phyloP scores from a whole-genome alignment of 1,284 basidiomycete genomes.

The Ceratobasidium theobromae region DNA sequence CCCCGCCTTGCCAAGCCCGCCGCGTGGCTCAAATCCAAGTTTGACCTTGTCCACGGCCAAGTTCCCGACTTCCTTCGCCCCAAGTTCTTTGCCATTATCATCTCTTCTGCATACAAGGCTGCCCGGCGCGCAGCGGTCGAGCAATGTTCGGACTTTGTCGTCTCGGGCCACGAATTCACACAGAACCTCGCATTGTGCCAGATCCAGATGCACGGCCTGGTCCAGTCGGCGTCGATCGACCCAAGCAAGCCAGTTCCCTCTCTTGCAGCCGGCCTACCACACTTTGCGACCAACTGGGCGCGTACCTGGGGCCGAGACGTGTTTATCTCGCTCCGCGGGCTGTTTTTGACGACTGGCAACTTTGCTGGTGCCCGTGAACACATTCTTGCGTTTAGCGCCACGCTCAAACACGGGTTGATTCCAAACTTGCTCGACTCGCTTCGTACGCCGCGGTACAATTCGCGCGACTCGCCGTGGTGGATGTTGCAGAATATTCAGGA shows the following conservation, averaged over 20 bases:
- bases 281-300: conserved; percentile 89
- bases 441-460: conserved; percentile 85
- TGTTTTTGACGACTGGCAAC: conserved; percentile 91
- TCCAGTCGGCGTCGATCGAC: conserved; percentile 82
- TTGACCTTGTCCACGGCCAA: conserved; percentile 71
- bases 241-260: conserved; percentile 70
- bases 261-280: conserved; percentile 91
- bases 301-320: conserved; percentile 97
- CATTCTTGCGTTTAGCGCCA: conserved; percentile 86
- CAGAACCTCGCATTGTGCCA: conserved; percentile 84
- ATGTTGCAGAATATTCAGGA: conserved; percentile 98
- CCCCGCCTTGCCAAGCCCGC: conserved; percentile 71
- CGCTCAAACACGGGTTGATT: conserved; percentile 79
- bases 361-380: conserved; percentile 82
- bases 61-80: conserved; percentile 87
- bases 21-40: conserved; percentile 80
- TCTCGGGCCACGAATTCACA: conserved; percentile 82
- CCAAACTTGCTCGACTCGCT: conserved; percentile 91
- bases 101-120: conserved; percentile 89
- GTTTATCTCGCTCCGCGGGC: conserved; percentile 87
- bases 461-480: conserved; percentile 95
- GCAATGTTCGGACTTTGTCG: conserved; percentile 83
- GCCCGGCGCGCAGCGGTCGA: conserved; percentile 78
- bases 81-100: conserved; percentile 89
- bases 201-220: conserved; percentile 89